Conservation (phyloP, 768 basidiomycete genomes). For the Chalciporus pseudorubinellus region DNA sequence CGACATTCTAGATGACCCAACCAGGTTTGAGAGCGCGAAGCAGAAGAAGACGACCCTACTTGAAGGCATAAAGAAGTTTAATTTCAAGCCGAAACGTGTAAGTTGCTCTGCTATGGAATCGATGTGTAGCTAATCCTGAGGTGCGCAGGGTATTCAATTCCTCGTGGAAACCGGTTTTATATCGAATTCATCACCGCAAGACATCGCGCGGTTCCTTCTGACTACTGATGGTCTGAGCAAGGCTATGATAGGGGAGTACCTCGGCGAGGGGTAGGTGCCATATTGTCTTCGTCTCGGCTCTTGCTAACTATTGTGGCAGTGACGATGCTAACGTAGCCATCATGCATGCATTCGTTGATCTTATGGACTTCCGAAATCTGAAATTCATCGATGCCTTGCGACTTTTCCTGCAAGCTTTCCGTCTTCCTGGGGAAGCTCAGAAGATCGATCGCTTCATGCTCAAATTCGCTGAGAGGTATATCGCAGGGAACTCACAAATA, state of each 20-base stretch:
- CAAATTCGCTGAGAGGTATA: slow-evolving; percentile 97
- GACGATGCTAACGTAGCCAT: slow-evolving; percentile 86
- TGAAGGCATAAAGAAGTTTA: slow-evolving; percentile 97
- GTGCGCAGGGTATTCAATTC: slow-evolving; percentile 78
- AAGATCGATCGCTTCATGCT: slow-evolving; percentile 99
- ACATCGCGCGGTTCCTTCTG: slow-evolving; percentile 83
- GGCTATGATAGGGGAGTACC: slow-evolving; percentile 94
- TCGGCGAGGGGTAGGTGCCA: slow-evolving; percentile 85
- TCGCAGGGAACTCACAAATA: slow-evolving; percentile 80
- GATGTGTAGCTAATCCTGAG: background rate
- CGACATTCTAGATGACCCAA: slow-evolving; percentile 85
- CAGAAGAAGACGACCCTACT: slow-evolving; percentile 92
- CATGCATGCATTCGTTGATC: slow-evolving; percentile 97
- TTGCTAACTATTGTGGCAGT: slow-evolving; percentile 40
- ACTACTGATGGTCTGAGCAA: slow-evolving; percentile 92
- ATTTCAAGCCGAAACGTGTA: slow-evolving; percentile 97
- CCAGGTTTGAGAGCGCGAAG: slow-evolving; percentile 90
- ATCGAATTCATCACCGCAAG: slow-evolving; percentile 60
- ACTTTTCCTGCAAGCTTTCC: slow-evolving; percentile 90
- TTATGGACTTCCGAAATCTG: slow-evolving; percentile 79
- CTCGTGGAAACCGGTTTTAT: slow-evolving; percentile 89
- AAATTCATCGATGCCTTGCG: slow-evolving; percentile 89
- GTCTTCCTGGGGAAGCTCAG: slow-evolving; percentile 94
- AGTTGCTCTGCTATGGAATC: slow-evolving; percentile 22
- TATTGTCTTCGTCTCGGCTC: background rate